Percentiles rank a stretch among this genome's conserved stretches.
Conservation (phyloP, 2,329 filamentous ascomycete species). For the Fusarium goolgardi region DNA sequence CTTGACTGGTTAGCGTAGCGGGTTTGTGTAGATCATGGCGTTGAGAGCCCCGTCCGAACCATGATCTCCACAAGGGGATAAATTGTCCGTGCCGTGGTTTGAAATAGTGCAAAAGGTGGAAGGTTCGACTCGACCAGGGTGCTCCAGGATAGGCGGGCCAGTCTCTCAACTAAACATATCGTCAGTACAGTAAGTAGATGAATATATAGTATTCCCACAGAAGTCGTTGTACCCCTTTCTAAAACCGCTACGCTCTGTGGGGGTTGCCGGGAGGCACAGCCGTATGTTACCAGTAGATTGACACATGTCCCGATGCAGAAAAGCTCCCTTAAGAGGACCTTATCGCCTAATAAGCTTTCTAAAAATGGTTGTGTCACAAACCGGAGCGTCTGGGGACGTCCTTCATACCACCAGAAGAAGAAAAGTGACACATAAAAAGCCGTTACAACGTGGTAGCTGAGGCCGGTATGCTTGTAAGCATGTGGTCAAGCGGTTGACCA, state of each 20-base stretch:
- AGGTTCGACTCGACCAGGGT: conserved; percentile 31
- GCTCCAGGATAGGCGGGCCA: conserved; percentile 29
- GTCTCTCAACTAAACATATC: conserved; percentile 27
- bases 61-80: conserved; percentile 50
- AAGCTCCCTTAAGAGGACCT: conserved; percentile 39
- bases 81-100: conserved; percentile 46
- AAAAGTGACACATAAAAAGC: conserved; percentile 36
- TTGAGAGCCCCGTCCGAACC: conserved; percentile 49
- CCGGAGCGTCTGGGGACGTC: conserved; percentile 33
- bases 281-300: conserved; percentile 41
- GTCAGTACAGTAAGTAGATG: conserved; percentile 22
- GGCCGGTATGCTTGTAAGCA: conserved; percentile 27
- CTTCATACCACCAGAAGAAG: conserved; percentile 35
- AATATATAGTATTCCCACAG: conserved; percentile 22
- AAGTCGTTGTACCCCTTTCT: conserved; percentile 37
- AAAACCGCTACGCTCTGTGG: conserved; percentile 27
- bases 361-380: conserved; percentile 40
- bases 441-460: conserved; percentile 31
- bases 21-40: conserved; percentile 49
- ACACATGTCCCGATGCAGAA: conserved; percentile 41
- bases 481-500: conserved; percentile 32
- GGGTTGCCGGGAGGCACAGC: conserved; percentile 42
- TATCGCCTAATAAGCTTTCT: conserved; percentile 35
- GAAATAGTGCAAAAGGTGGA: conserved; percentile 29
- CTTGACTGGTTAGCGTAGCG: conserved; percentile 45